Base-by-base conservation (phyloP, 176 grass and related monocot species). In the Aegilops bicornis region DNA sequence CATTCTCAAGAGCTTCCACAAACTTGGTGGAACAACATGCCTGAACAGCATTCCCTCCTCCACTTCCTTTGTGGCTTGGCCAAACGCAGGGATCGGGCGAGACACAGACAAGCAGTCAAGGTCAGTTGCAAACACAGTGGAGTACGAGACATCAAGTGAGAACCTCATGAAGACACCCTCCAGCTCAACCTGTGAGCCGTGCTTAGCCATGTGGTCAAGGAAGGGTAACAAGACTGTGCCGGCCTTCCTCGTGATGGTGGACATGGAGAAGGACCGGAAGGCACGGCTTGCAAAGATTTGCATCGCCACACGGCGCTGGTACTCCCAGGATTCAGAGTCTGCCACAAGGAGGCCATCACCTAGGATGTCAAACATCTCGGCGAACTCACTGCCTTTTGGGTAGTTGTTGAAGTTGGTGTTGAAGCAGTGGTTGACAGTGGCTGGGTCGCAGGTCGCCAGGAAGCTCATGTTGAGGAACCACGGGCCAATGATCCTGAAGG, bases 331-430 rank as follows among this genome's bases (percentile, higher is more conserved):
- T 33, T 89, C 89, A 66, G 83, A 82, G 82, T 94, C 89, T 14
- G 87, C 81, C 56, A 81, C 82, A 70, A 94, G 87, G 58, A 94
- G 76, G 8, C 87, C 80, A 37, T 89, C 77, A 6, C 92, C 92
- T 69, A 94, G 78, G 76, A 94, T 82, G 60, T 94, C 89, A 73
- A 91, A 94, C 87, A 91, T 91, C 71, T 94, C 89, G 33, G 87
- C 70, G 7, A 94, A 94, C 66, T 87, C 84, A 3, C 64, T 71
- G 31, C 92, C 92, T 81, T 94, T 94, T 15, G 87, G 89, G 65
- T 91, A 94, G 31, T 85, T 94, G 19, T 78, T 33, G 65, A 91
- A 87, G 89, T 87, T 86, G 71, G 64, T 19, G 67, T 82, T 89
- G 87, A 91, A 84, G 67, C 90, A 84, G 22, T 94, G 89, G 87